A percentile compares a stretch with the other conserved stretches of the same genome.
Evolutionary conservation across 805 yeast genomes (phyloP).

Genomic region (Candida glaebosa): DNA sequence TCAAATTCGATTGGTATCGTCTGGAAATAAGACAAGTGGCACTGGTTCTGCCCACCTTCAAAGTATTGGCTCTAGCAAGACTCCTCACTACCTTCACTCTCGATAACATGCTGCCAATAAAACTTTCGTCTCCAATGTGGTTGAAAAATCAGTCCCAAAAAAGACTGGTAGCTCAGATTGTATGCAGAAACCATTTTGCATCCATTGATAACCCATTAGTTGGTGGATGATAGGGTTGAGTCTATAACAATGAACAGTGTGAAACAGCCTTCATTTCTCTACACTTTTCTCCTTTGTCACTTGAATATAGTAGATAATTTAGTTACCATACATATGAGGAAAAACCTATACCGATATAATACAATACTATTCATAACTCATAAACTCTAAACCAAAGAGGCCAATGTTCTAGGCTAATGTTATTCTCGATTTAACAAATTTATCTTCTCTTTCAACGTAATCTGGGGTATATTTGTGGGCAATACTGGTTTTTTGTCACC

Average conservation of each 20-base stretch:
- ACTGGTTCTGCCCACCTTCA: not conserved
- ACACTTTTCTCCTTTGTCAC: too few relatives aligned
- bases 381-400: too few relatives aligned
- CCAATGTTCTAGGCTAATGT: too few relatives aligned
- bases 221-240: not conserved
- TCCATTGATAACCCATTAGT: too few relatives aligned
- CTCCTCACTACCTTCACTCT: not conserved
- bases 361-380: not conserved
- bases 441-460: conserved; percentile 45
- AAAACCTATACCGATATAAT: too few relatives aligned
- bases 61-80: not conserved
- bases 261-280: too few relatives aligned
- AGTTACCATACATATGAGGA: too few relatives aligned
- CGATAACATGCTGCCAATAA: not conserved
- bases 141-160: not conserved
- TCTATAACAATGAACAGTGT: not conserved
- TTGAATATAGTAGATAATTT: too few relatives aligned
- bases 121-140: not conserved
- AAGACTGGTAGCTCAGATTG: not conserved
- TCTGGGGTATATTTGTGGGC: conserved; percentile 25
- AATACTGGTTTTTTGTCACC: conserved; percentile 13
- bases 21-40: not conserved
- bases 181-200: too few relatives aligned
- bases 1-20: conserved; percentile 8
- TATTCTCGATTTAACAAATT: conserved; percentile 26